Evolutionary conservation across 1,139 yeast species (phyloP), one percentile per base, ranked within the genome.

Genomic region (Candida buenavistaensis): DNA sequence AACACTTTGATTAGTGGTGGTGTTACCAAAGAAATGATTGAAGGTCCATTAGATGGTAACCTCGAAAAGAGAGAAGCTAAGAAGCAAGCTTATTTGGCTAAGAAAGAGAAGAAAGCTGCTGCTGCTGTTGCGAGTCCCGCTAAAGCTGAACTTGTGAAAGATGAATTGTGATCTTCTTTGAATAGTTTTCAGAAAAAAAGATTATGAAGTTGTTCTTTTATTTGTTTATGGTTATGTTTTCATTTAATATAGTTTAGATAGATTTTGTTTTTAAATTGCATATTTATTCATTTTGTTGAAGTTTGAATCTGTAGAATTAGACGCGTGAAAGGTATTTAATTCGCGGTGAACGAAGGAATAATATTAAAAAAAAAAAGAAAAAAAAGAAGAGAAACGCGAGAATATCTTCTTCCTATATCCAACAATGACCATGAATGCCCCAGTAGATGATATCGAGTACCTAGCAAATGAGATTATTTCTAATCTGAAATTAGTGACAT

Each of bases 1-100:
- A 67, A 64, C 38, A 73, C 87, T 20, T 71, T 80, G 49, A 84
- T 86, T 44, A 77, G 80, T 42, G 56, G 62, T 33, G 88, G 88
- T 45, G 80, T 81, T 14, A 68, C 72, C 23, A 55, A 64, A 26
- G 68, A 65, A 14, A 67, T 68, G 75, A 56, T 68, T 30, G 59
- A 66, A 36, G 64, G 65, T 23, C 64, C 62, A 26, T 59, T 68
- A 46, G 46, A 59, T 30, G 73, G 74, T 12, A 57, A 55, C 35
- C 49, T 55, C 22, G 62, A 57, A 31, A 50, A 51, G 36, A 59
- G 75, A 49, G 64, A 60, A 35, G 44, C 56, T 36, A 51, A 51
- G 27, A 57, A 52, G 39, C 36, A 51, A 27, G 63, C 45, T 11
- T 67, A 53, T 40, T 53, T 62, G 36, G 50, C 42, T 16, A 27